phyloP scores from a whole-genome alignment of 345 rosid species.

The Eucalyptus cloeziana region DNA sequence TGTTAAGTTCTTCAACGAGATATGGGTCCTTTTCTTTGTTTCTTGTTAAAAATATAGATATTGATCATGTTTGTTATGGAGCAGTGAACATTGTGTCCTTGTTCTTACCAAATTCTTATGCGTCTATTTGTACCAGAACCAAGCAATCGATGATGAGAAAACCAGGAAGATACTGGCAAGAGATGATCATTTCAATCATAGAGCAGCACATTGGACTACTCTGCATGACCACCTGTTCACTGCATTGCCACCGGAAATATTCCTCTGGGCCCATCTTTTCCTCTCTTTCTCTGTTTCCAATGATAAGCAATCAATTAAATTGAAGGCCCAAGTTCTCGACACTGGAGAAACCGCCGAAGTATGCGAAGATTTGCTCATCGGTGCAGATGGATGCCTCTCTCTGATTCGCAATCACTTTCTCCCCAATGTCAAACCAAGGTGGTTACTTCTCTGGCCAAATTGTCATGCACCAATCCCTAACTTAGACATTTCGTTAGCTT shows the following conservation, averaged over 20 bases:
- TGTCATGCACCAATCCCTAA: not conserved
- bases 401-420: slow-evolving; percentile 34
- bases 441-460: not conserved
- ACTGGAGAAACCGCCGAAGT: slow-evolving; percentile 33
- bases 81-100: not conserved
- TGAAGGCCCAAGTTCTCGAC: slow-evolving; percentile 25
- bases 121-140: slow-evolving; percentile 20
- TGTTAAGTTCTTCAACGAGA: not conserved
- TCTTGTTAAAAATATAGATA: not conserved
- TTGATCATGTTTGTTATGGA: not conserved
- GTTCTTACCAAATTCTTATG: not conserved
- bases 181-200: slow-evolving; percentile 52
- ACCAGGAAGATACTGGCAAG: slow-evolving; percentile 24
- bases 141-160: slow-evolving; percentile 24
- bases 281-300: slow-evolving; percentile 35
- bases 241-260: slow-evolving; percentile 32
- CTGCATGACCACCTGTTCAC: slow-evolving; percentile 40
- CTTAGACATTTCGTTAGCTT: not conserved
- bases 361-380: slow-evolving; percentile 48
- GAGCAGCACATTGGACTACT: slow-evolving; percentile 68
- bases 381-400: slow-evolving; percentile 70
- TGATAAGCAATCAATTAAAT: slow-evolving; percentile 22
- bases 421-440: slow-evolving; percentile 60
- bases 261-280: slow-evolving; percentile 51
- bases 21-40: not conserved